Base-by-base conservation (phyloP, 2,329 filamentous ascomycete species). In the Akanthomyces uredinophilus region DNA sequence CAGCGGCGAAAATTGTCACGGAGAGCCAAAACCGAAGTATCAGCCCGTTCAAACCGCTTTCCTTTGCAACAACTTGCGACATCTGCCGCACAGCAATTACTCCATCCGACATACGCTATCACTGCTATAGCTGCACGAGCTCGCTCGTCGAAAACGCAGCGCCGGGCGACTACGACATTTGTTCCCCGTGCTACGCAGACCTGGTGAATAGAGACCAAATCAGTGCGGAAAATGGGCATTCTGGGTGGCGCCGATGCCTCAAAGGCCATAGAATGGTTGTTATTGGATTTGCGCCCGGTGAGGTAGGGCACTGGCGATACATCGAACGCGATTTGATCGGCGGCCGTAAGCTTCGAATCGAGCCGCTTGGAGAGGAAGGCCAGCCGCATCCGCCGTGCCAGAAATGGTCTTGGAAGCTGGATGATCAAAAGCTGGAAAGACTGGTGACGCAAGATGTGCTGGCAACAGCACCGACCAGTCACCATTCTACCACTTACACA, bases 131-230 rank as follows among this genome's bases (percentile, higher is more conserved):
- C 57, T 96, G 92, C 73, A 86, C 85, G 57, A 83, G 81, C 68
- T 69, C 68, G 7, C 75, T 79, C 4, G 73, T 81, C 3, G 68
- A 77, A 0, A 79, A 83, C 35, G 77, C 79, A 5, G 70, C 76
- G 27, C 75, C 76, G 0, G 92, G 92, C n/a, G 90, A 96, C 72
- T 96, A 95, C 73, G 91, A 97, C 68, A 84, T 96, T 53, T 97
- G 93, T 75, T 81, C 81, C 20, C 78, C 82, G 4, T 97, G 93
- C 78, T 97, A 97, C 73, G 77, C 82, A 55, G 83, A 82, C 52
- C 80, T 93, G 8, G 83, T 90, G 1, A 75, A 79, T 2, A 81
- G 82, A 0, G 82, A 84, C 10, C 85, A 85, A 51, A 87, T 97
- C 65, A 87, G 85, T 61, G 77, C 79, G 20, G 89, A 93, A 64